phyloP scores from a whole-genome alignment of 805 yeast species.

The Kazachstania martiniae region DNA sequence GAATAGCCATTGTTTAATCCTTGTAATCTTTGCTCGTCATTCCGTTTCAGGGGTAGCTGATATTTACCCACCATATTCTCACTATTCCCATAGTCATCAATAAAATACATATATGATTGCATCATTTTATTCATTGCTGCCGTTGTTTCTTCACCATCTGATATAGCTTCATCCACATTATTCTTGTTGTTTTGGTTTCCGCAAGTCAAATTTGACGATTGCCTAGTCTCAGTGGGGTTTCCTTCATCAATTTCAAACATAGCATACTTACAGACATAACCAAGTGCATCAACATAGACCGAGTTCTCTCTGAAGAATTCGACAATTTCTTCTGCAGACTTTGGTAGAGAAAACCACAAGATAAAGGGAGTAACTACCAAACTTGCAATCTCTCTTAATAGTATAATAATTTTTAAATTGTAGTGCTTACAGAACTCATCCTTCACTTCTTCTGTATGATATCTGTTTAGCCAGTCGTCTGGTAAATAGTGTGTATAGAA shows the following conservation, averaged over 20 bases:
- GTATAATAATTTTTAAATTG: conserved; percentile 58
- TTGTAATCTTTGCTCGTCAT: conserved; percentile 1
- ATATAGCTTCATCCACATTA: conserved; percentile 7
- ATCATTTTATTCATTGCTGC: conserved; percentile 73
- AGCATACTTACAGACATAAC: conserved; percentile 89
- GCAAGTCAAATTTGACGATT: conserved; percentile 3
- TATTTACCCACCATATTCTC: conserved; percentile 29
- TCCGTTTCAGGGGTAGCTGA: conserved; percentile 16
- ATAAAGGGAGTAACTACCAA: conserved; percentile 79
- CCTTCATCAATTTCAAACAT: conserved; percentile 66
- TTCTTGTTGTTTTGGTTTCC: conserved; percentile 1
- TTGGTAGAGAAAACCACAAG: conserved; percentile 75
- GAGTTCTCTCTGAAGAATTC: conserved; percentile 88
- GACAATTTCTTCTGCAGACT: conserved; percentile 59
- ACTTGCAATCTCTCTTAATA: conserved; percentile 71
- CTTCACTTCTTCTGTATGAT: conserved; percentile 79
- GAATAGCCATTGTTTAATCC: conserved; percentile 17
- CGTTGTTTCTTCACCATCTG: conserved; percentile 7
- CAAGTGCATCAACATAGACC: conserved; percentile 87
- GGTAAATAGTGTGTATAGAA: conserved; percentile 90
- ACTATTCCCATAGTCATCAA: conserved; percentile 65
- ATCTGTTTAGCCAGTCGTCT: conserved; percentile 69
- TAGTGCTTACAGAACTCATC: conserved; percentile 70
- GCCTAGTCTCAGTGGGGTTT: conserved; percentile 7
- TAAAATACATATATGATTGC: conserved; percentile 76